Percentiles rank a stretch among this genome's conserved stretches.
Conservation (phyloP, 148 eudicot genomes). For the Fallopia convolvulus region DNA sequence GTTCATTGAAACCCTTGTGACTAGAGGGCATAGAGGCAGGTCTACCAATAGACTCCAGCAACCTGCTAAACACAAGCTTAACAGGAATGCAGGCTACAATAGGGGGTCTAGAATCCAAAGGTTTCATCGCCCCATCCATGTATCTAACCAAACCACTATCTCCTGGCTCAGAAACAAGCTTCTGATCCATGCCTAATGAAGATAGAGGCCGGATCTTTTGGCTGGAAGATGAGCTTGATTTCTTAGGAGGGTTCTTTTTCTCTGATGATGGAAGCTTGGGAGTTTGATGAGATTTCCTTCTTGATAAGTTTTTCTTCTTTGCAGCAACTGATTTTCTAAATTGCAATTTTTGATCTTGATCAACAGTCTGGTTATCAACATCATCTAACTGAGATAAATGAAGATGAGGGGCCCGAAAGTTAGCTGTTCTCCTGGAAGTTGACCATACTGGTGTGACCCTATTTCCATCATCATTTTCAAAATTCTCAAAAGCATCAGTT, state of each 20-base stretch:
- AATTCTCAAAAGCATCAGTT: slow-evolving; percentile 24
- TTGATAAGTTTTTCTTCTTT: slow-evolving; percentile 20
- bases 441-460: slow-evolving; percentile 51
- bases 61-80: slow-evolving; percentile 82
- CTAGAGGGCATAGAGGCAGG: slow-evolving; percentile 29
- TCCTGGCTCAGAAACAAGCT: slow-evolving; percentile 24
- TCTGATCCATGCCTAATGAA: slow-evolving; percentile 50
- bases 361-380: slow-evolving; percentile 22
- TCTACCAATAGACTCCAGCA: slow-evolving; percentile 66
- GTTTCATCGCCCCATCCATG: slow-evolving; percentile 46
- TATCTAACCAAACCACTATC: slow-evolving; percentile 17
- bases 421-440: slow-evolving; percentile 70
- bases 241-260: slow-evolving; percentile 38
- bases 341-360: slow-evolving; percentile 27
- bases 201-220: slow-evolving; percentile 64
- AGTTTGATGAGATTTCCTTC: slow-evolving; percentile 18
- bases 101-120: slow-evolving; percentile 36
- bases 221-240: slow-evolving; percentile 37
- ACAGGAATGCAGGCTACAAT: slow-evolving; percentile 87
- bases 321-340: slow-evolving; percentile 25
- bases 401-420: slow-evolving; percentile 54
- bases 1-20: slow-evolving; percentile 22
- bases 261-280: slow-evolving; percentile 14
- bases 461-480: slow-evolving; percentile 21
- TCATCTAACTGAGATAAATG: slow-evolving; percentile 31